Evolutionary conservation across 1,284 basidiomycete species (phyloP), one percentile per base, ranked within the genome.

Genomic region (Trichosporon inkin): DNA sequence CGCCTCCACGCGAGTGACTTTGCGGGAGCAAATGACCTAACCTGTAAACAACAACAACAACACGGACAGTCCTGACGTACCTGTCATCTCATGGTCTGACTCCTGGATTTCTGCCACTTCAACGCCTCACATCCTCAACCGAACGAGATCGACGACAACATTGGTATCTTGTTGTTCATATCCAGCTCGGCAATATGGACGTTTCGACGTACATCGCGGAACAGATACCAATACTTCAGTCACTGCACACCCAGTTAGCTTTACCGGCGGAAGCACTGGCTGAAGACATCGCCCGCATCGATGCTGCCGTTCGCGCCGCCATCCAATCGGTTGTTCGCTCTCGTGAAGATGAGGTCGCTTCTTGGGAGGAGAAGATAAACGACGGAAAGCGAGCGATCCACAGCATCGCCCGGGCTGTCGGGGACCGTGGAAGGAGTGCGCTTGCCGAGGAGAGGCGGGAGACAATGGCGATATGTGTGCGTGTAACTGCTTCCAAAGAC

Each of bases 311-410:
- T 55, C 64, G 65, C 24, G 65, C 64, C 3, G 74, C 73, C 2
- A 73, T 77, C 34, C 64, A 68, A 1, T 66, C 68, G 1, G 65
- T 77, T 34, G 67, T 77, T 3, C 61, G 71, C 4, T 68, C 72
- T 17, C 57, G 74, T 19, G 75, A 77, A 54, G 66, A 66, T 13
- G 71, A 77, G 60, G 75, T 77, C n/a, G 72, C 74, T 16, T 60
- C 61, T 10, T 71, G 72, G 66, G 69, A 69, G 57, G 70, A 71
- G 51, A 66, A 64, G 40, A 74, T 74, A 14, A 64, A 60, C 6
- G 65, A 68, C 17, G 62, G 60, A 39, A 69, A 67, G 60, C 63
- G 70, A 16, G 63, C 67, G 53, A 60, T 72, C 17, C 62, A 60
- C 1, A 65, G 64, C 39, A 35, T 75, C 3, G 70, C 68, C 3